Conservation (phyloP, 2,329 filamentous ascomycete species). For the Exophiala dermatitidis region DNA sequence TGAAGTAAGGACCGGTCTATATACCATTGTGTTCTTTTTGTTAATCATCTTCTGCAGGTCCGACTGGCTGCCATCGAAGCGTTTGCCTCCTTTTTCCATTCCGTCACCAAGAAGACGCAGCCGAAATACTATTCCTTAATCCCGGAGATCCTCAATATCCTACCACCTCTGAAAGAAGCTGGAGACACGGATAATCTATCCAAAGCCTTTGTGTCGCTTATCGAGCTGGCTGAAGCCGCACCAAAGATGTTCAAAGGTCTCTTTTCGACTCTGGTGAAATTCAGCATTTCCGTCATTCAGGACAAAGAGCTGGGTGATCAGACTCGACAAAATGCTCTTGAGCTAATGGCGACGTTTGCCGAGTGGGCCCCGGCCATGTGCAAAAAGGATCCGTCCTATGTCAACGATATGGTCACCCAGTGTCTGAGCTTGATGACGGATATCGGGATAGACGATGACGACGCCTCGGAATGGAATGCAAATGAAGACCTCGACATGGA, state of each 20-base stretch:
- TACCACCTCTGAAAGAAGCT: slow-evolving; percentile 87
- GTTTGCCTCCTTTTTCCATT: slow-evolving; percentile 92
- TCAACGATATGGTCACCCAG: slow-evolving; percentile 94
- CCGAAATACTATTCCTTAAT: slow-evolving; percentile 80
- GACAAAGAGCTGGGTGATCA: slow-evolving; percentile 91
- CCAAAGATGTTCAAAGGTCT: slow-evolving; percentile 95
- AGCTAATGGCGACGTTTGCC: slow-evolving; percentile 96
- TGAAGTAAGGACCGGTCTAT: slow-evolving; percentile 43
- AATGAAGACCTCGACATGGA: slow-evolving; percentile 93
- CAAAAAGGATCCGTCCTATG: slow-evolving; percentile 86
- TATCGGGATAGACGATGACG: slow-evolving; percentile 86
- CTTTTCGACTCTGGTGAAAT: slow-evolving; percentile 88
- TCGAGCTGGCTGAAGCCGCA: slow-evolving; percentile 87
- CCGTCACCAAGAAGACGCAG: slow-evolving; percentile 79
- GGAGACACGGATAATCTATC: slow-evolving; percentile 86
- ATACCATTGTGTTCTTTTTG: slow-evolving; percentile 12
- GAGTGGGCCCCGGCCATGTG: slow-evolving; percentile 93
- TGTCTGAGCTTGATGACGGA: slow-evolving; percentile 98
- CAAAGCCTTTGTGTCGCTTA: slow-evolving; percentile 80
- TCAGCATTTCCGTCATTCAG: slow-evolving; percentile 86
- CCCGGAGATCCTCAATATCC: slow-evolving; percentile 85
- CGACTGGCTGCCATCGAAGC: slow-evolving; percentile 92
- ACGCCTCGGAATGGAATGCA: slow-evolving; percentile 86
- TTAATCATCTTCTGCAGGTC: slow-evolving; percentile 51
- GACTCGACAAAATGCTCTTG: slow-evolving; percentile 86